Percentiles rank a stretch among this genome's conserved stretches.
Evolutionary conservation across 2,329 filamentous ascomycete species (phyloP).

Genomic region (Tolypocladium pustulatum): DNA sequence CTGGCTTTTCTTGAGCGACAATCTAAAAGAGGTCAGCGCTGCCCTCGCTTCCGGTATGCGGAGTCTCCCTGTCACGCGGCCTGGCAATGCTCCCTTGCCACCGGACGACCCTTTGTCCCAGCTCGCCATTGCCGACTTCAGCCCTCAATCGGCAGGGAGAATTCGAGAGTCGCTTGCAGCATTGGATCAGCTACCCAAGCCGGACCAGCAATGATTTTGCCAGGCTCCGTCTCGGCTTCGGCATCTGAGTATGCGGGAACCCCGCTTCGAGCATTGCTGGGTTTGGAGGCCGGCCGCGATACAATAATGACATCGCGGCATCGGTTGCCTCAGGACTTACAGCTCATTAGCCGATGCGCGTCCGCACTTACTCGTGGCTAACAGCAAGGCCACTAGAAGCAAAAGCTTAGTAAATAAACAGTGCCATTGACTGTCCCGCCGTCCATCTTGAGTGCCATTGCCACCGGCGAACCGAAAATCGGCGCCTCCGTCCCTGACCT

Average conservation of each 20-base stretch:
- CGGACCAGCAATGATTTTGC: background rate
- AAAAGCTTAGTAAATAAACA: background rate
- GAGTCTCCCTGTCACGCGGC: conserved; percentile 50
- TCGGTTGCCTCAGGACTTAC: background rate
- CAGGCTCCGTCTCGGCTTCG: background rate
- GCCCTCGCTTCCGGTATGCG: conserved; percentile 53
- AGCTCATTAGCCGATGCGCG: background rate
- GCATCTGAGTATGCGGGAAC: background rate
- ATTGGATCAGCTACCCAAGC: background rate
- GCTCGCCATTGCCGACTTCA: conserved; percentile 25
- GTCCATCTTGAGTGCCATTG: background rate
- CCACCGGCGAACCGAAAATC: background rate
- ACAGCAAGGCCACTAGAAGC: background rate
- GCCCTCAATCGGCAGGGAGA: conserved; percentile 10
- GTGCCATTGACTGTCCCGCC: background rate
- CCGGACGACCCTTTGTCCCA: conserved; percentile 29
- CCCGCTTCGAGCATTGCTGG: background rate
- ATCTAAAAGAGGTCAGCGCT: conserved; percentile 57
- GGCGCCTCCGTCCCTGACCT: background rate
- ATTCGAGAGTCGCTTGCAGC: conserved; percentile 4
- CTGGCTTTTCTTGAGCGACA: conserved; percentile 76
- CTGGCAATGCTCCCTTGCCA: conserved; percentile 58
- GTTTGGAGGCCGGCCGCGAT: background rate
- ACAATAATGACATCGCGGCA: background rate
- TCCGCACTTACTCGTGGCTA: background rate